Base-by-base conservation (phyloP, 345 rosid species). In the Erysimum cheiranthoides region DNA sequence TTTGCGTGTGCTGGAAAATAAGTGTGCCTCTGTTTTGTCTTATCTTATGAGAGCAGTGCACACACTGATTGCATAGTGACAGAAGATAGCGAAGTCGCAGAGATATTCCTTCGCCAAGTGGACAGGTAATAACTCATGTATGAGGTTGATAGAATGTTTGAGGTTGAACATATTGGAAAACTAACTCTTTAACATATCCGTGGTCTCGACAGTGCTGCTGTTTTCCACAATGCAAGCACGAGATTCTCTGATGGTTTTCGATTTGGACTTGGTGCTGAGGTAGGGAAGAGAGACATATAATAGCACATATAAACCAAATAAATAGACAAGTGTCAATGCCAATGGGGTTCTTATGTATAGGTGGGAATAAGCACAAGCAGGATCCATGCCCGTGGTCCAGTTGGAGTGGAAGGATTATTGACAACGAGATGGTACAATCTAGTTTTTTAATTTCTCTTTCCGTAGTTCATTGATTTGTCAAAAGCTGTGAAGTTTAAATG, bases 371-470 rank as follows among this genome's bases (percentile, higher is more conserved):
- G 99, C 80, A 93, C 98, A 28, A 86, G 98, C 73, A 86, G 97
- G 79, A 96, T 96, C 64, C 99, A 96, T 78, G 99, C 99, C 47
- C 97, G 99, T 7, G 99, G 99, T 63, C 98, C 99, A 42, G 99
- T 96, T 3, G 99, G 98, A 53, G 98, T 96, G 21, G 99, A 91
- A 83, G 99, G 99, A 66, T 65, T 96, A 80, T 71, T 96, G 72
- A 96, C 99, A 6, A 93, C 98, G 25, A 79, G 90, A 93, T 96
- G 99, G 98, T 21, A 88, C 64, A 73, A 51, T 39, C 21, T 51
- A 52, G 32, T 43, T 27, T 61, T 4, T 18, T n/a, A n/a, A n/a
- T 12, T 52, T 47, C 8, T 47, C 10, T 53, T 35, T 63, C 28
- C 68, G 3, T 10, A 43, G 69, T 45, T 53, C 58, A 45, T 51